Base-by-base conservation (phyloP, 2,329 filamentous ascomycete genomes). In the Kalmusia sp. region DNA sequence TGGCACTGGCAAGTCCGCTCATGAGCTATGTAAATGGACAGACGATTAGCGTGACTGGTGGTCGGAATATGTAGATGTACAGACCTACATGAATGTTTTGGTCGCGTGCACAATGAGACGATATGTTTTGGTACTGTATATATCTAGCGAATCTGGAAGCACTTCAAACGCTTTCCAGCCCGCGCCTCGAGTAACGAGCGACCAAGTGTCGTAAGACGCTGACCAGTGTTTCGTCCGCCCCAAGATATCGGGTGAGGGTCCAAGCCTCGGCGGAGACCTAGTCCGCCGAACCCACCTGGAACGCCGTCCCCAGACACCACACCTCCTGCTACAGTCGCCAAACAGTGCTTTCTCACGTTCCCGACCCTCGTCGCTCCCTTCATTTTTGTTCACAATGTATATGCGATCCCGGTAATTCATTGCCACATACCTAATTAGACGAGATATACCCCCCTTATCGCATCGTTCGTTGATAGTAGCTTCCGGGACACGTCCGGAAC, bases 1-100 rank as follows among this genome's bases (percentile, higher is more conserved):
- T 96, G 70, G 91, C 88, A 6, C 87, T 95, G 24, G 90, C 87
- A 2, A 93, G 90, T 69, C 92, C 92, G 24, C 74, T 93, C 68
- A 92, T 95, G 67, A 87, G 87, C 34, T 96, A 96, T 77, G 91
- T 96, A 3, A 88, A 84, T 57, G 92, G 92, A 0, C 91, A 96
- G 82, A 93, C 91, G 0, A 89, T 96, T 62, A 90, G 87, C 78
- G 91, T 95, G 47, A 95, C 91, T 4, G 92, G 91, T 12, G 91
- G 92, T 2, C 80, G 84, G 61, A 83, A 83, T 65, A 86, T 85
- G 72, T 87, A 82, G 71, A 57, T 7, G 39, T 19, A 17, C 28
- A 47, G 35, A 46, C 30, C 4, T 15, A 40, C 15, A 24, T n/a
- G 17, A 15, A 43, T 11, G 34, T 14, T 37, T 15, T 43, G 37